Evolutionary conservation across 2,329 filamentous ascomycete species (phyloP).

Genomic region (Passalora sequoiae): DNA sequence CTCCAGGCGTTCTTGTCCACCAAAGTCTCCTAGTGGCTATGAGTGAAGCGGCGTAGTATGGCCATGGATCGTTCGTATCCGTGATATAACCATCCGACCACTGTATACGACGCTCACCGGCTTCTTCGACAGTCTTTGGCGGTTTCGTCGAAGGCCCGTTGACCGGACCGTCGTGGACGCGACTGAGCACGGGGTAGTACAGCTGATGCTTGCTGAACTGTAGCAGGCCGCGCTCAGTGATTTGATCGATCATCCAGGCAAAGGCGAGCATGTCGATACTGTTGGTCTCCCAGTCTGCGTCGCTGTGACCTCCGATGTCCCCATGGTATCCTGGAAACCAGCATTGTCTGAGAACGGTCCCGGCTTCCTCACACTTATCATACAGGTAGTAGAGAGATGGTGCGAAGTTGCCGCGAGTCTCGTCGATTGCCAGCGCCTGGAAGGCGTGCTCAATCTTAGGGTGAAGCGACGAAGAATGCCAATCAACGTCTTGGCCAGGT

Average conservation of each 20-base stretch:
- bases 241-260: slow-evolving; percentile 38
- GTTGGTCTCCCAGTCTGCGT: slow-evolving; percentile 18
- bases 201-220: slow-evolving; percentile 14
- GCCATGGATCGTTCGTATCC: slow-evolving; percentile 10
- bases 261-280: slow-evolving; percentile 33
- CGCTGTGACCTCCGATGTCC: slow-evolving; percentile 45
- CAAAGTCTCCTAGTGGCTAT: slow-evolving; percentile 12
- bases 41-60: slow-evolving; percentile 13
- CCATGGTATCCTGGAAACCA: slow-evolving; percentile 52
- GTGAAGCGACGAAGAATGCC: slow-evolving; percentile 17
- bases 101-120: slow-evolving; percentile 14
- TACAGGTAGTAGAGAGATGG: slow-evolving; percentile 44
- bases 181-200: slow-evolving; percentile 16
- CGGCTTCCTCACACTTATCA: slow-evolving; percentile 12
- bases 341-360: slow-evolving; percentile 42
- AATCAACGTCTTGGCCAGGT: slow-evolving; percentile 14
- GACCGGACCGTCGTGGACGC: slow-evolving; percentile 8
- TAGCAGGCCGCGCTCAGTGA: slow-evolving; percentile 12
- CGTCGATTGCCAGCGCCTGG: slow-evolving; percentile 50
- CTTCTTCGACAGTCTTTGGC: slow-evolving; percentile 13
- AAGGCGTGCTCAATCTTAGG: slow-evolving; percentile 46
- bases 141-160: slow-evolving; percentile 5
- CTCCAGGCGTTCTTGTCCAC: slow-evolving; percentile 7
- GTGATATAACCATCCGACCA: slow-evolving; percentile 15
- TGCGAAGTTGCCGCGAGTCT: slow-evolving; percentile 45